Evolutionary conservation across 257 asterid species (phyloP).

Genomic region (Solanum corneliomulleri): DNA sequence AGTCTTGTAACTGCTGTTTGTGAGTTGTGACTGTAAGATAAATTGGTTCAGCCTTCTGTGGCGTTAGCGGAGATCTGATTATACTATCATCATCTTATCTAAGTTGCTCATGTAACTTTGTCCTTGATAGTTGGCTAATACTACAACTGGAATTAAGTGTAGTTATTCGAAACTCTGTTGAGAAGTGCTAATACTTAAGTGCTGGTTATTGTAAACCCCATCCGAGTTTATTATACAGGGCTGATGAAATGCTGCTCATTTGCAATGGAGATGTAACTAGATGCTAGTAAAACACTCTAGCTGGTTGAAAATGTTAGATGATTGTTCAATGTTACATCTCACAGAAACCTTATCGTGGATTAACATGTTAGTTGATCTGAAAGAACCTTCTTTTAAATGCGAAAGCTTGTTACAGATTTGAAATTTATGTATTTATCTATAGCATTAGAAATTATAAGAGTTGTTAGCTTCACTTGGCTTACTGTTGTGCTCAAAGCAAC

Average conservation of each 20-base stretch:
- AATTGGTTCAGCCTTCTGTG: neutral
- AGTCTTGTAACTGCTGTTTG: neutral
- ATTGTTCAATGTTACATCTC: neutral
- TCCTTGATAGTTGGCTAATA: neutral
- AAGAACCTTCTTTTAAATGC: neutral
- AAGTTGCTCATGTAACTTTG: neutral
- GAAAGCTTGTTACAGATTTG: neutral
- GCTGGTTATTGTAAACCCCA: neutral
- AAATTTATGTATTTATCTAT: neutral
- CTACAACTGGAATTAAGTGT: fast-evolving
- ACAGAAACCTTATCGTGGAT: neutral
- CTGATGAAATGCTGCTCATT: neutral
- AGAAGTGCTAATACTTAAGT: neutral
- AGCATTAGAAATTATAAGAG: neutral
- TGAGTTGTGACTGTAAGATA: neutral
- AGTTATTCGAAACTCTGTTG: neutral
- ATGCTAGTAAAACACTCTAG: neutral
- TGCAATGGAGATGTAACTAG: neutral
- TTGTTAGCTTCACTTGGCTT: neutral
- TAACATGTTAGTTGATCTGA: neutral
- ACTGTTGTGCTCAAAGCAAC: neutral
- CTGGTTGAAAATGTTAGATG: neutral
- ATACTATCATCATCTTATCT: neutral
- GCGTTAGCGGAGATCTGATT: neutral
- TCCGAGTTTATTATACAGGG: neutral